These are phyloP conservation scores for Gastrolobium bilobum DNA, from an alignment of 306 rosid genomes.

Conservation along the genomic window DNA sequence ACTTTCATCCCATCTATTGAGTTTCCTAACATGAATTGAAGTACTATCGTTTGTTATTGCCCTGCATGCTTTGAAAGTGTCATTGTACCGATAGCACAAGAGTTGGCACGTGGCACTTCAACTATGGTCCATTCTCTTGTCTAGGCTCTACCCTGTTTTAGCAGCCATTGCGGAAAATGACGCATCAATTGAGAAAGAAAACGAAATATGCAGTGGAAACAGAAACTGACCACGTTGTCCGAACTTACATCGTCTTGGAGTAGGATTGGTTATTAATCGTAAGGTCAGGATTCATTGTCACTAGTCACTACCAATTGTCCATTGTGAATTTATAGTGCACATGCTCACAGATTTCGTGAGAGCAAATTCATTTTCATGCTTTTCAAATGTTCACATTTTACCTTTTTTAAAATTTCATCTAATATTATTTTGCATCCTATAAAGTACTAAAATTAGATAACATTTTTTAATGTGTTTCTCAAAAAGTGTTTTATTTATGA, in stretches of 20 bases:
- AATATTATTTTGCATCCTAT: too few relatives aligned
- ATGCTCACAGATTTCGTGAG: not conserved
- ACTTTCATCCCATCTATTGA: too few relatives aligned
- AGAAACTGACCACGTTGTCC: not conserved
- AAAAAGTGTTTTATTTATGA: too few relatives aligned
- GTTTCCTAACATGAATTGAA: too few relatives aligned
- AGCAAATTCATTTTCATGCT: not conserved
- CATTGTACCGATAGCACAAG: too few relatives aligned
- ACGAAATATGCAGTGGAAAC: not conserved
- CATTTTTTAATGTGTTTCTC: too few relatives aligned
- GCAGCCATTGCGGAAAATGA: constrained; percentile 15
- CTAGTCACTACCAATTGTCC: not conserved
- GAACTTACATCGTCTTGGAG: not conserved
- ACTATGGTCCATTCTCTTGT: constrained; percentile 30
- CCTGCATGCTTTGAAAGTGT: too few relatives aligned
- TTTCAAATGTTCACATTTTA: not conserved
- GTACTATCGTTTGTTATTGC: too few relatives aligned
- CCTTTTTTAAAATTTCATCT: not conserved
- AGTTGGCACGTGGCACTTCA: not conserved
- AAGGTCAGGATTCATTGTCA: not conserved
- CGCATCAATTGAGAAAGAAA: not conserved
- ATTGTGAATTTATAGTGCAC: not conserved
- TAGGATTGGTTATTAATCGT: not conserved
- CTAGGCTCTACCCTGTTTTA: not conserved
- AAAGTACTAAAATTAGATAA: not conserved